These are phyloP conservation scores for Hemisphaericaspora xylanilytica DNA, from an alignment of 1,139 yeast species.

Conservation along the genomic window DNA sequence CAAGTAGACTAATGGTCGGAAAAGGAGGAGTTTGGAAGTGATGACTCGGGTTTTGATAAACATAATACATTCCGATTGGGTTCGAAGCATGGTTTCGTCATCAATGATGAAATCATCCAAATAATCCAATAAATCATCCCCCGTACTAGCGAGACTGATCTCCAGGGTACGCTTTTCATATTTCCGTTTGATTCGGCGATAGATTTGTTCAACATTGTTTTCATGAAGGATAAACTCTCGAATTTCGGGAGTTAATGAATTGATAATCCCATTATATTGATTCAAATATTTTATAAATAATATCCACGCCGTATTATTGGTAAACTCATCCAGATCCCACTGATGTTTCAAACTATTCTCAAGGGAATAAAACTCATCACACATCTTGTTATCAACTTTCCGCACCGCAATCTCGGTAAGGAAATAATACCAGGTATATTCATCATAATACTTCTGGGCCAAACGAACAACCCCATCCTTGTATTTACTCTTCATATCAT, in stretches of 20 bases:
- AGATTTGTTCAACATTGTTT: slow-evolving; percentile 33
- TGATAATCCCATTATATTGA: slow-evolving; percentile 42
- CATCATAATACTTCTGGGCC: slow-evolving; percentile 34
- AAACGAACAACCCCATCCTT: slow-evolving; percentile 28
- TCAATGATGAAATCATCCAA: slow-evolving; percentile 37
- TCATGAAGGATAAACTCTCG: slow-evolving; percentile 36
- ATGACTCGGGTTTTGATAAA: slow-evolving; percentile 40
- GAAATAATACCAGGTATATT: slow-evolving; percentile 47
- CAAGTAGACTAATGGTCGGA: slow-evolving; percentile 37
- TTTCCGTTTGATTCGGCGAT: slow-evolving; percentile 28
- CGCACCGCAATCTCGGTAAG: slow-evolving; percentile 50
- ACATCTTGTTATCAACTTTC: slow-evolving; percentile 44
- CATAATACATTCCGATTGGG: slow-evolving; percentile 41
- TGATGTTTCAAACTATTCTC: slow-evolving; percentile 14
- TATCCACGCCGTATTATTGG: slow-evolving; percentile 25
- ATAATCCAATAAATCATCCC: slow-evolving; percentile 20
- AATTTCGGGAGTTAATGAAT: slow-evolving; percentile 35
- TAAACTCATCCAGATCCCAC: slow-evolving; percentile 33
- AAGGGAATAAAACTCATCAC: slow-evolving; percentile 35
- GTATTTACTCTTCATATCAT: slow-evolving; percentile 19
- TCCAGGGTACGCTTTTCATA: slow-evolving; percentile 18
- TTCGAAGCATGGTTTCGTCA: slow-evolving; percentile 32
- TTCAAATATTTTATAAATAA: slow-evolving; percentile 35
- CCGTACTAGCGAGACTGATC: slow-evolving; percentile 6
- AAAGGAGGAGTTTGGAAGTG: slow-evolving; percentile 31